Evolutionary conservation across 163 green algal species (phyloP).

Genomic region (Scenedesmus sp.): DNA sequence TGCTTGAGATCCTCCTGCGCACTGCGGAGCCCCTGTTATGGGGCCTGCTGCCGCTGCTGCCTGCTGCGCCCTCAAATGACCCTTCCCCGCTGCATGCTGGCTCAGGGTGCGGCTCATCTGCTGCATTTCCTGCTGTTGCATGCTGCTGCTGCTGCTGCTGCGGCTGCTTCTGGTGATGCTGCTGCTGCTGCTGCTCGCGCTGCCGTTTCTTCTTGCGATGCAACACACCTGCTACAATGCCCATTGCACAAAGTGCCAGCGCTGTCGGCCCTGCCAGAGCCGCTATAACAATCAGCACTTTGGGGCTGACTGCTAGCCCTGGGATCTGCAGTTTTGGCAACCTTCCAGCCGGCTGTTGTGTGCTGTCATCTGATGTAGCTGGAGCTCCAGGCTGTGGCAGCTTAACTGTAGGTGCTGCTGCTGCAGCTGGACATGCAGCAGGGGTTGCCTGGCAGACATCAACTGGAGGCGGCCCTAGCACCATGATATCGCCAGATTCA

Average conservation of each 20-base stretch:
- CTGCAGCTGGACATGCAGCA: neutral
- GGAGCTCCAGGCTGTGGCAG: neutral
- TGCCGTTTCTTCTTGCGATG: neutral
- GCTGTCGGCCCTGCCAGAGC: neutral
- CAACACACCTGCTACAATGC: neutral
- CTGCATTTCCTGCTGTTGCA: neutral
- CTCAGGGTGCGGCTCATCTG: neutral
- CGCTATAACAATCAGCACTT: conserved; percentile 6
- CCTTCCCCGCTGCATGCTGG: neutral
- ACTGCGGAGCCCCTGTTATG: neutral
- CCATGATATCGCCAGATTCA: neutral
- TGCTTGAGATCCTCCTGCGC: neutral
- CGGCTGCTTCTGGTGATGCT: too few relatives aligned
- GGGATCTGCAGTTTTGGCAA: neutral
- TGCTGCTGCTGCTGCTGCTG: neutral
- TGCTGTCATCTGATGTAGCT: neutral
- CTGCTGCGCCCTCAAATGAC: neutral
- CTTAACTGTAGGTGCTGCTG: neutral
- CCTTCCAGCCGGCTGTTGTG: neutral
- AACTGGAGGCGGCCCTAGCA: neutral
- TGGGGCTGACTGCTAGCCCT: neutral
- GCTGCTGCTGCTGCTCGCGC: neutral
- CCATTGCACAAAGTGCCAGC: neutral
- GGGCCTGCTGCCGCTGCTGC: neutral
- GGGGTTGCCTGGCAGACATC: neutral